A percentile compares a stretch with the other conserved stretches of the same genome.
Evolutionary conservation across 192 early-diverging fungal species (phyloP).

Genomic region (Coemansia sp.): DNA sequence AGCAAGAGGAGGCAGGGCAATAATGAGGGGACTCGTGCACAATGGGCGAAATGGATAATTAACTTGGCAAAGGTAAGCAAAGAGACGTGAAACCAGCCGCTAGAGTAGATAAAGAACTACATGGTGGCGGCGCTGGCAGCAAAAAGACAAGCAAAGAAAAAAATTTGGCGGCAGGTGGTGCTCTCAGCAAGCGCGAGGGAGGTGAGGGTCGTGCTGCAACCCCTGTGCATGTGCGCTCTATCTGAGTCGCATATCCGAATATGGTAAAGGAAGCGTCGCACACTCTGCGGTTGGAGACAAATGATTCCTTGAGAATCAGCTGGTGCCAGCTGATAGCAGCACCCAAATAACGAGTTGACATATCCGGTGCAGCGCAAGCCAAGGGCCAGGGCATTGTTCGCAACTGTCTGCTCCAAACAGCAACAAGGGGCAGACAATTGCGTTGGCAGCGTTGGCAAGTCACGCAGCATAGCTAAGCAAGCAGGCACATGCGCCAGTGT

Average conservation of each 20-base stretch:
- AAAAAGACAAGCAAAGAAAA: background rate
- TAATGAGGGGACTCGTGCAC: no score
- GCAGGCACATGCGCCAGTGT: background rate
- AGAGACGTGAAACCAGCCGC: background rate
- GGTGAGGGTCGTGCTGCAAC: background rate
- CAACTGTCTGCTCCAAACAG: background rate
- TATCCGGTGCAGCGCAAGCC: background rate
- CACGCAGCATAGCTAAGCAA: background rate
- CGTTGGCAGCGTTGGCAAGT: background rate
- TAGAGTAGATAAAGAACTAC: background rate
- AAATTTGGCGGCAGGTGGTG: background rate
- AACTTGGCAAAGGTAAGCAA: background rate
- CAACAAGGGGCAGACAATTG: background rate
- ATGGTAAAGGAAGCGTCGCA: background rate
- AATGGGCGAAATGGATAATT: background rate
- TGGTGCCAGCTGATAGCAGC: background rate
- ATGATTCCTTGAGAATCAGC: conserved; percentile 4
- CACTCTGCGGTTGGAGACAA: background rate
- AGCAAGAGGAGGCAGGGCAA: background rate
- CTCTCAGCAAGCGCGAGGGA: no score
- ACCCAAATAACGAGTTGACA: background rate
- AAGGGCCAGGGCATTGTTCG: background rate
- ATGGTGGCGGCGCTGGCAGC: background rate
- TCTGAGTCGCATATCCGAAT: background rate
- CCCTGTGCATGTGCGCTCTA: background rate